These are phyloP conservation scores for Aspergillus spinulosporus DNA, from an alignment of 2,329 filamentous ascomycete species.

Conservation along the genomic window DNA sequence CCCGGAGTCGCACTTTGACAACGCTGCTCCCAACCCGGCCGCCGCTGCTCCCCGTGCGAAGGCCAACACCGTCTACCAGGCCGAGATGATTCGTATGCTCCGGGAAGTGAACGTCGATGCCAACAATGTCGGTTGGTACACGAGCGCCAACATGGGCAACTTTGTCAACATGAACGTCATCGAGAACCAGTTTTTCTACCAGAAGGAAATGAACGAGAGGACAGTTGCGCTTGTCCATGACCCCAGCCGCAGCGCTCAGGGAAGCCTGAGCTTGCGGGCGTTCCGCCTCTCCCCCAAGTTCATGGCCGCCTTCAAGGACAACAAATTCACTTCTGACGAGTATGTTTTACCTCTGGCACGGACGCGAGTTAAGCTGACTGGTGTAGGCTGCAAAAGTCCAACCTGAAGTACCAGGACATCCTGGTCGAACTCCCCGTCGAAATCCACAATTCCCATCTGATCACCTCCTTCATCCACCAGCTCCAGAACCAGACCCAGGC, in stretches of 20 bases:
- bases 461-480: slow-evolving; percentile 94
- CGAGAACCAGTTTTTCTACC: slow-evolving; percentile 97
- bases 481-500: slow-evolving; percentile 68
- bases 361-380: slow-evolving; percentile 21
- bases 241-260: slow-evolving; percentile 90
- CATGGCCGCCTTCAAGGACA: slow-evolving; percentile 90
- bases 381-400: slow-evolving; percentile 84
- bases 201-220: slow-evolving; percentile 84
- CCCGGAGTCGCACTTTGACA: slow-evolving; percentile 70
- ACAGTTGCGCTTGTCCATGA: slow-evolving; percentile 92
- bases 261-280: slow-evolving; percentile 82
- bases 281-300: slow-evolving; percentile 87
- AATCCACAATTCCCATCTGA: slow-evolving; percentile 95
- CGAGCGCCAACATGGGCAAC: slow-evolving; percentile 97
- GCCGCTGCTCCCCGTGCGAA: slow-evolving; percentile 90
- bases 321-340: slow-evolving; percentile 96
- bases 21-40: slow-evolving; percentile 68
- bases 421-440: slow-evolving; percentile 84
- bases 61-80: slow-evolving; percentile 82
- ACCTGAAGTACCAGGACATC: slow-evolving; percentile 90
- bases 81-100: slow-evolving; percentile 94
- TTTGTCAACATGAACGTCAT: slow-evolving; percentile 93
- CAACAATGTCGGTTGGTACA: slow-evolving; percentile 98
- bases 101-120: slow-evolving; percentile 98
- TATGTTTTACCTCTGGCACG: slow-evolving; percentile 49